These are phyloP conservation scores for Diaporthe sp. DNA, from an alignment of 2,329 filamentous ascomycete genomes.

Conservation along the genomic window DNA sequence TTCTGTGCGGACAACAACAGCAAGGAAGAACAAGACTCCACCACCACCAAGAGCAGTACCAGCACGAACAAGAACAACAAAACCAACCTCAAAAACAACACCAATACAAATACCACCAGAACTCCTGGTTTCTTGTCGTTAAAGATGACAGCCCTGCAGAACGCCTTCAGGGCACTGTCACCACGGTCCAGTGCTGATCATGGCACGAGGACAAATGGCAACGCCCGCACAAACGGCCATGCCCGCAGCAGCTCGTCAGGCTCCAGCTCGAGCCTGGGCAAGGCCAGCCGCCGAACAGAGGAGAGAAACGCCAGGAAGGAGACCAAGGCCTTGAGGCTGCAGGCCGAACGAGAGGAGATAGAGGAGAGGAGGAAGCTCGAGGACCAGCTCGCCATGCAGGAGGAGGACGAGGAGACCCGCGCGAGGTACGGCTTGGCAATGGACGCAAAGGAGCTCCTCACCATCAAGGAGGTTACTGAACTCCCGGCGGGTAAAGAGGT, in stretches of 20 bases:
- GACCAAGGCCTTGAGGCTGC: constrained; percentile 37
- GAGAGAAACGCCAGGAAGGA: constrained; percentile 47
- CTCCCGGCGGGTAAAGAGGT: constrained; percentile 69
- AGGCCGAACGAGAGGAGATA: constrained; percentile 40
- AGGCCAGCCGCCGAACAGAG: constrained; percentile 37
- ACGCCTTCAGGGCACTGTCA: constrained; percentile 34
- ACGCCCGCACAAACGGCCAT: not conserved
- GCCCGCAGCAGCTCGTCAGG: constrained; percentile 18
- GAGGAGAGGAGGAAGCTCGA: constrained; percentile 47
- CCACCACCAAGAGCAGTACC: not conserved
- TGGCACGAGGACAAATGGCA: not conserved
- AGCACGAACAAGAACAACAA: not conserved
- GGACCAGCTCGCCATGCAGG: constrained; percentile 43
- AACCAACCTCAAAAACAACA: too few relatives aligned
- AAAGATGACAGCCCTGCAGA: constrained; percentile 35
- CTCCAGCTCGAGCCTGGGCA: constrained; percentile 17
- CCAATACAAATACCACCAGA: not conserved
- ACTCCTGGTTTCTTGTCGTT: not conserved
- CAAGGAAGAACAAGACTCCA: not conserved
- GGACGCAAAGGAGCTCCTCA: constrained; percentile 41
- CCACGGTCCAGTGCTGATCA: constrained; percentile 33
- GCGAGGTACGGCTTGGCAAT: constrained; percentile 44
- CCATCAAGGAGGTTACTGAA: constrained; percentile 60
- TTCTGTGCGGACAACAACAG: not conserved
- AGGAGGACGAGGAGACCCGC: constrained; percentile 44